These are phyloP conservation scores for Phellinidium pouzarii DNA, from an alignment of 1,284 basidiomycete species.

Conservation along the genomic window DNA sequence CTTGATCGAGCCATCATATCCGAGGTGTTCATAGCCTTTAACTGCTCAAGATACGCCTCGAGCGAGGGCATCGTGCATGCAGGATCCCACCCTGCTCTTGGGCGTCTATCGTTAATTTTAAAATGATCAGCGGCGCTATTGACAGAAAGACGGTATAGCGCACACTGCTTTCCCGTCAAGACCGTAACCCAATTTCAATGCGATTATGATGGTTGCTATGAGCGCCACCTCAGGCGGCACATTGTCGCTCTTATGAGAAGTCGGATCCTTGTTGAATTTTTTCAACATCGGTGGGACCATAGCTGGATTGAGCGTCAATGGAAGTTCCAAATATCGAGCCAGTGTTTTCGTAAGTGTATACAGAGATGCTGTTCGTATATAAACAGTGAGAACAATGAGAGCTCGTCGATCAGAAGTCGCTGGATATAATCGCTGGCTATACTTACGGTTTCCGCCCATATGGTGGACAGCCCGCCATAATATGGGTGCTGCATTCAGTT, in stretches of 20 bases:
- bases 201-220: conserved; percentile 57
- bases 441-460: conserved; percentile 74
- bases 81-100: conserved; percentile 46
- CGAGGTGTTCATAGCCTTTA: conserved; percentile 36
- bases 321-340: conserved; percentile 49
- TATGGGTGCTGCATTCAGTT: conserved; percentile 72
- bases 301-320: conserved; percentile 52
- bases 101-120: conserved; percentile 35
- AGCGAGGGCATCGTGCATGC: conserved; percentile 56
- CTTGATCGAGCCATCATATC: conserved; percentile 22
- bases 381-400: background rate
- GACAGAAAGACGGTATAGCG: conserved; percentile 4
- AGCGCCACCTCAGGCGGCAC: conserved; percentile 74
- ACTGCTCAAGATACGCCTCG: conserved; percentile 43
- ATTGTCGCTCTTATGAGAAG: conserved; percentile 47
- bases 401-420: background rate
- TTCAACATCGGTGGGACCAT: conserved; percentile 39
- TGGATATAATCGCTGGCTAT: background rate
- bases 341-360: conserved; percentile 58
- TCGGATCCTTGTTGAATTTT: conserved; percentile 34
- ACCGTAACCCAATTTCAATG: conserved; percentile 80
- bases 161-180: conserved; percentile 48
- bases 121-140: background rate
- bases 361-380: conserved; percentile 42
- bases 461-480: conserved; percentile 73